Evolutionary conservation across 139 green algal genomes (phyloP).

Genomic region (Chlamydomonas schloesseri): DNA sequence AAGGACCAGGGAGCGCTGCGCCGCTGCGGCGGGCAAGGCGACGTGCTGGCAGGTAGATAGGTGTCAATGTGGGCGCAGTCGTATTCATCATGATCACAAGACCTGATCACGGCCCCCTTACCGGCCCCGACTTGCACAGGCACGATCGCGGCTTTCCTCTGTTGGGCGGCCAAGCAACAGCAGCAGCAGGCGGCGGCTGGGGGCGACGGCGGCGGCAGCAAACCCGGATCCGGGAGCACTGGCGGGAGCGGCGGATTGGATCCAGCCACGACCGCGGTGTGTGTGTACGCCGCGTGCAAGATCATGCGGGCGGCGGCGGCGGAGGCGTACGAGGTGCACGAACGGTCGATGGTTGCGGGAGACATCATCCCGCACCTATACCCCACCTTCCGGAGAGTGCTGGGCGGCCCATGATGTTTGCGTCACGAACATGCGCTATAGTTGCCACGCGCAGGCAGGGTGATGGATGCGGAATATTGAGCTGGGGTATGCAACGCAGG

Average conservation of each 20-base stretch:
- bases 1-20: constrained; percentile 45
- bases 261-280: constrained; percentile 14
- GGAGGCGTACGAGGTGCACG: constrained; percentile 38
- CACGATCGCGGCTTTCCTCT: constrained; percentile 43
- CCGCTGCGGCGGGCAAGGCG: constrained; percentile 77
- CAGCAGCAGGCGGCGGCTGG: neutral
- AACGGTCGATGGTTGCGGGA: constrained; percentile 58
- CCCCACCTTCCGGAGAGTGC: neutral
- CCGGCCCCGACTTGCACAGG: constrained; percentile 7
- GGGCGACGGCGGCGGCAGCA: neutral
- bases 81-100: neutral
- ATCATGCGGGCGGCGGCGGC: constrained; percentile 53
- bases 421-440: too few species aligned
- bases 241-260: neutral
- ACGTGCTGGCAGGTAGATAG: constrained; percentile 70
- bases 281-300: constrained; percentile 52
- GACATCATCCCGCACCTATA: constrained; percentile 59
- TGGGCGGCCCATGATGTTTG: too few species aligned
- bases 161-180: constrained; percentile 37
- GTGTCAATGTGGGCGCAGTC: neutral
- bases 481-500: too few species aligned
- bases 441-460: too few species aligned
- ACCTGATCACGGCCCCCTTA: neutral
- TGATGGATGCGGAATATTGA: too few species aligned
- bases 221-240: neutral